Conservation (phyloP, 805 yeast species). For the Candida nemodendra region DNA sequence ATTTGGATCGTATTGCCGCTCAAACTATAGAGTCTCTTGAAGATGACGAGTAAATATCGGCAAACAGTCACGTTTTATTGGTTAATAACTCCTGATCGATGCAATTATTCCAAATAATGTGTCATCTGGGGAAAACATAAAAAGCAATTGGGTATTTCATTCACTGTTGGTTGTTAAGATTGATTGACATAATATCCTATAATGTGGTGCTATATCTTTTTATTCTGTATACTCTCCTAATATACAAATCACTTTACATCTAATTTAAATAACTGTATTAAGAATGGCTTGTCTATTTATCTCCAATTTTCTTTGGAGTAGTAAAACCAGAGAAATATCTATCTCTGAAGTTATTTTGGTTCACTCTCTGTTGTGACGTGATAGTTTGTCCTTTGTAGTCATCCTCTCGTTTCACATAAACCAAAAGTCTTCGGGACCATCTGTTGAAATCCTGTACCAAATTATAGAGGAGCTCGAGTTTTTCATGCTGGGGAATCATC, state of each 20-base stretch:
- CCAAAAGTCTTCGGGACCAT: slow-evolving; percentile 88
- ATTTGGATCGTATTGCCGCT: slow-evolving; percentile 99
- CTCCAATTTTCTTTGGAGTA: slow-evolving; percentile 23
- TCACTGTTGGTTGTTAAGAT: not conserved
- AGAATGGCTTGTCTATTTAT: slow-evolving; percentile 4
- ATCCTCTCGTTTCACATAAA: slow-evolving; percentile 64
- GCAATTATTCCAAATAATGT: not conserved
- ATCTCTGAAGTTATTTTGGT: slow-evolving; percentile 64
- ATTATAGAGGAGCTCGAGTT: slow-evolving; percentile 65
- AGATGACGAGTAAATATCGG: slow-evolving; percentile 39
- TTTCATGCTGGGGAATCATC: slow-evolving; percentile 74
- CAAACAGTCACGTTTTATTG: slow-evolving; percentile 13
- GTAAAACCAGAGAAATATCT: slow-evolving; percentile 69
- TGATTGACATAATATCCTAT: slow-evolving; percentile 1
- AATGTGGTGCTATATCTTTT: slow-evolving; percentile 8
- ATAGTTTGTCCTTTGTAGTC: slow-evolving; percentile 48
- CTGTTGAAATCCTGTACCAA: slow-evolving; percentile 86
- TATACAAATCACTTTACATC: slow-evolving; percentile 6
- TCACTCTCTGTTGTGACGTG: slow-evolving; percentile 43
- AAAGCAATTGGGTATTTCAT: slow-evolving; percentile 7
- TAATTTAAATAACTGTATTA: slow-evolving; percentile 1
- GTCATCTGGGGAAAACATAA: slow-evolving; percentile 3
- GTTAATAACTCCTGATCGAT: slow-evolving; percentile 1
- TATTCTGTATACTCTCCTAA: slow-evolving; percentile 3
- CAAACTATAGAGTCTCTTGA: slow-evolving; percentile 94